phyloP scores from a whole-genome alignment of 2,329 filamentous ascomycete species.

The Alternaria arbusti region DNA sequence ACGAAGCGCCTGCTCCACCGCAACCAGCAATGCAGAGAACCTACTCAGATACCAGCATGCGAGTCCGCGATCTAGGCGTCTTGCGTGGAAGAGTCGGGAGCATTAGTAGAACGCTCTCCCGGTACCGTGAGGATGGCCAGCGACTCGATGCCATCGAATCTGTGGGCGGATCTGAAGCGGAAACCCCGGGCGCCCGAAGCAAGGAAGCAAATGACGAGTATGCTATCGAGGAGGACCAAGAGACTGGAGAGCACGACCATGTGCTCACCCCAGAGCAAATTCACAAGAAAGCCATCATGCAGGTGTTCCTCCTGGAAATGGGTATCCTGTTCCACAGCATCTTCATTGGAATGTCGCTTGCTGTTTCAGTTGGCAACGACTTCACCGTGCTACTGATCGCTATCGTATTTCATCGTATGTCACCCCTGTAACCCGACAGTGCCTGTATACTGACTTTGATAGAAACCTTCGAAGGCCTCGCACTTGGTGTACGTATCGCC shows the following conservation, averaged over 20 bases:
- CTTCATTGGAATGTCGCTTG: constrained; percentile 67
- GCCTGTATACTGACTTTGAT: background rate
- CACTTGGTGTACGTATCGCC: constrained; percentile 83
- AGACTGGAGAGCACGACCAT: constrained; percentile 19
- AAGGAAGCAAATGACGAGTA: constrained; percentile 29
- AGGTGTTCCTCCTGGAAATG: constrained; percentile 59
- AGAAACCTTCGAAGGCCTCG: constrained; percentile 85
- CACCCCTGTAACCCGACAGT: background rate
- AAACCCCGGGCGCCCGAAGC: constrained; percentile 52
- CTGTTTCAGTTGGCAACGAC: constrained; percentile 59
- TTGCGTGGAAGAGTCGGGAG: constrained; percentile 33
- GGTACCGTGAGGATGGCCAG: constrained; percentile 34
- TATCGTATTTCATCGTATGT: constrained; percentile 62
- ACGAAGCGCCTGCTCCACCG: constrained; percentile 6
- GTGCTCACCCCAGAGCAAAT: constrained; percentile 28
- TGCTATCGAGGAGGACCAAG: constrained; percentile 33
- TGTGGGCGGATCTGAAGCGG: constrained; percentile 33
- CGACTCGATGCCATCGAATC: constrained; percentile 54
- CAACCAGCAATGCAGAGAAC: constrained; percentile 18
- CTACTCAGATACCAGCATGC: constrained; percentile 31
- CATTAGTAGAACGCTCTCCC: constrained; percentile 39
- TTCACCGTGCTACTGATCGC: constrained; percentile 66
- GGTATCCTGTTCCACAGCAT: constrained; percentile 68
- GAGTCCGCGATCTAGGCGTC: constrained; percentile 30
- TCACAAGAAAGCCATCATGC: constrained; percentile 40